A percentile compares a stretch with the other conserved stretches of the same genome.
Evolutionary conservation across 2,329 filamentous ascomycete genomes (phyloP).

Genomic region (Lecanicillium sp.): DNA sequence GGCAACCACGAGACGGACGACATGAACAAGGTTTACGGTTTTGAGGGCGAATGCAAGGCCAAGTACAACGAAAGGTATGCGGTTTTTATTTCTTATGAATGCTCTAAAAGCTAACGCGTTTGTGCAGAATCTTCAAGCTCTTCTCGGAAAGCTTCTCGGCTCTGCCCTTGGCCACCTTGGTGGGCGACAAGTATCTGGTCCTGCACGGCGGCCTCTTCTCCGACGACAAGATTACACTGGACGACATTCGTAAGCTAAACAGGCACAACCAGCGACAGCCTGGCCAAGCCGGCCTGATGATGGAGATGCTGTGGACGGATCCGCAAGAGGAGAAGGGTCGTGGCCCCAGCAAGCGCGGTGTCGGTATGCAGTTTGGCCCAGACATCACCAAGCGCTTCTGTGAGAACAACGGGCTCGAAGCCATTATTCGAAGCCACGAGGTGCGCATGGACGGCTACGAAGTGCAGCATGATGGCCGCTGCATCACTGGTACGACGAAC

Average conservation of each 20-base stretch:
- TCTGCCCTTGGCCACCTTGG: constrained; percentile 80
- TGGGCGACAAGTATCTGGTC: constrained; percentile 84
- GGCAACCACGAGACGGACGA: constrained; percentile 99
- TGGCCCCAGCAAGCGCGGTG: constrained; percentile 91
- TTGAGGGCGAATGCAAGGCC: constrained; percentile 95
- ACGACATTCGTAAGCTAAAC: constrained; percentile 90
- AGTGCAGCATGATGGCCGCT: constrained; percentile 89
- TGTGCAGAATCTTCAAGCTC: constrained; percentile 71
- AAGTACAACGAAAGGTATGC: constrained; percentile 81
- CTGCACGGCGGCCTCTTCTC: constrained; percentile 95
- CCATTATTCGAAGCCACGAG: constrained; percentile 94
- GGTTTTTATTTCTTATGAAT: neutral
- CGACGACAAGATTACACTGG: constrained; percentile 82
- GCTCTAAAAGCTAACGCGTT: constrained; percentile 2
- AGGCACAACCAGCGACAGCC: constrained; percentile 86
- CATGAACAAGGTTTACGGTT: constrained; percentile 98
- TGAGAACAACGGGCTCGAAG: constrained; percentile 88
- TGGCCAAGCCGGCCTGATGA: constrained; percentile 92
- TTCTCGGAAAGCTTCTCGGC: constrained; percentile 98
- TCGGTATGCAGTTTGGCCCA: constrained; percentile 92
- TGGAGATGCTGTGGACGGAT: constrained; percentile 99
- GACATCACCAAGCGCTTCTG: constrained; percentile 96
- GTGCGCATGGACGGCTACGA: constrained; percentile 99
- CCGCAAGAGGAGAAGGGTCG: constrained; percentile 79
- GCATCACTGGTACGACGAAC: constrained; percentile 68